phyloP scores from a whole-genome alignment of 176 grass and related monocot genomes.

The Typha latifolia region DNA sequence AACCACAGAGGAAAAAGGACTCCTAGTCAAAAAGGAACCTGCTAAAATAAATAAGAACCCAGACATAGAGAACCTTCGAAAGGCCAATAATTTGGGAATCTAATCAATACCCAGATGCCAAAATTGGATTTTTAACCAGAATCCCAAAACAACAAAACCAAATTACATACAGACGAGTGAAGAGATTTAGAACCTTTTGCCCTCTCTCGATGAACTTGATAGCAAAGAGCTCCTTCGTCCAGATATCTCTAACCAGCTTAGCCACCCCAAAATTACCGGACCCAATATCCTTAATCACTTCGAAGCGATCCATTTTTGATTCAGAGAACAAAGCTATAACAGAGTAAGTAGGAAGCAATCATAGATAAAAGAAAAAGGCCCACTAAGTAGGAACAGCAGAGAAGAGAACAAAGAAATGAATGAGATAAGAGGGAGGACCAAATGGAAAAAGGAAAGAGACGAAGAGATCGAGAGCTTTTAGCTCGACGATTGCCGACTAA shows the following conservation, averaged over 20 bases:
- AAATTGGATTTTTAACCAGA: constrained; percentile 2
- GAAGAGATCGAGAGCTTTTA: not conserved
- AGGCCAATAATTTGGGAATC: not conserved
- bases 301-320: constrained; percentile 63
- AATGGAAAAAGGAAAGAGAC: not conserved
- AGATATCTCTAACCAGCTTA: constrained; percentile 75
- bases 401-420: not conserved
- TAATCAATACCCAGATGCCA: not conserved
- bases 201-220: constrained; percentile 96
- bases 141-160: not conserved
- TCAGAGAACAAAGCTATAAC: not conserved
- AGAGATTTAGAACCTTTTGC: constrained; percentile 43
- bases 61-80: not conserved
- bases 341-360: not conserved
- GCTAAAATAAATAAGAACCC: constrained; percentile 2
- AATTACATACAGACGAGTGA: not conserved
- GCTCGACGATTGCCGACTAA: not conserved
- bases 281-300: constrained; percentile 87
- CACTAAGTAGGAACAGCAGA: not conserved
- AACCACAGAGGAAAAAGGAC: not conserved
- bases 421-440: too few relatives aligned
- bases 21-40: not conserved
- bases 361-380: not conserved
- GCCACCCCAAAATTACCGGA: constrained; percentile 95
- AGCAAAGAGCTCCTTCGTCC: constrained; percentile 79